Conservation (phyloP, 2,329 filamentous ascomycete species). For the Aspergillus pseudotamarii region DNA sequence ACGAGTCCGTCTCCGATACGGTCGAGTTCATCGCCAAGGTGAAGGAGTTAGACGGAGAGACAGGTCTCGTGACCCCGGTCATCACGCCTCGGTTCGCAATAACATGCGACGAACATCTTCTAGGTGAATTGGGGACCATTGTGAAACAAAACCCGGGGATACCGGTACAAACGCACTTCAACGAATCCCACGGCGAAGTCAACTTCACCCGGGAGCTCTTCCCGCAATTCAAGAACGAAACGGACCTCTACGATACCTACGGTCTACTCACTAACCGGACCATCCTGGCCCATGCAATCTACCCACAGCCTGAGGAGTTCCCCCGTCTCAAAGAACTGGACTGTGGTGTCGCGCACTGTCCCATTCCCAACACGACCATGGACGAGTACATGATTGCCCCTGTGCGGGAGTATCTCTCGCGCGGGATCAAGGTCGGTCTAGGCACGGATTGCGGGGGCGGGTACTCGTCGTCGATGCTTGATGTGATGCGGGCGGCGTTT, state of each 20-base stretch:
- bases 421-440: slow-evolving; percentile 66
- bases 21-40: slow-evolving; percentile 55
- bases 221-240: slow-evolving; percentile 59
- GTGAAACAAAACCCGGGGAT: slow-evolving; percentile 52
- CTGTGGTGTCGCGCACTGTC: slow-evolving; percentile 67
- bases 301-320: slow-evolving; percentile 62
- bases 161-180: slow-evolving; percentile 68
- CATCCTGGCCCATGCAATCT: slow-evolving; percentile 69
- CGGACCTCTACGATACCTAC: slow-evolving; percentile 61
- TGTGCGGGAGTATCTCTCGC: slow-evolving; percentile 59
- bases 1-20: slow-evolving; percentile 55
- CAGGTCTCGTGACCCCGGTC: slow-evolving; percentile 51
- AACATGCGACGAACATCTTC: slow-evolving; percentile 58
- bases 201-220: slow-evolving; percentile 58
- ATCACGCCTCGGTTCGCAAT: slow-evolving; percentile 65
- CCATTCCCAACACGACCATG: slow-evolving; percentile 63
- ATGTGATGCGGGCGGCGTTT: slow-evolving; percentile 53
- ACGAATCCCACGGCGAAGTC: slow-evolving; percentile 66
- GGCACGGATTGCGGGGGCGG: slow-evolving; percentile 68
- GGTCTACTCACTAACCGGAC: slow-evolving; percentile 57
- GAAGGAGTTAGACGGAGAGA: slow-evolving; percentile 46
- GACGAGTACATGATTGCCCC: slow-evolving; percentile 63
- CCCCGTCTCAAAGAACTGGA: slow-evolving; percentile 47
- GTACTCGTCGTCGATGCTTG: slow-evolving; percentile 60
- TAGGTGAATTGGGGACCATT: slow-evolving; percentile 59